Evolutionary conservation across 305 asterid genomes (phyloP), one percentile per base, ranked within the genome.

Genomic region (Plantago rigida): DNA sequence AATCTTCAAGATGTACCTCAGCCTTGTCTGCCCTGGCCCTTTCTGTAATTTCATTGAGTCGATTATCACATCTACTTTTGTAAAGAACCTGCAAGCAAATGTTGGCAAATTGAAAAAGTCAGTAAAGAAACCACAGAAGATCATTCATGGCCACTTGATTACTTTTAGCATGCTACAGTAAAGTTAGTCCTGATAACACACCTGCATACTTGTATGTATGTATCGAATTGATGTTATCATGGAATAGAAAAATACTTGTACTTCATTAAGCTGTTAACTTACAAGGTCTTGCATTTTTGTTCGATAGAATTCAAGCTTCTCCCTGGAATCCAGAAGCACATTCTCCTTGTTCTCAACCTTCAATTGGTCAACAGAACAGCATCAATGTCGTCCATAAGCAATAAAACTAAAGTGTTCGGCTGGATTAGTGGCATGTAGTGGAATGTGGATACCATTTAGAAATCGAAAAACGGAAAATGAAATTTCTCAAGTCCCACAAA

Each of bases 11-110:
- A 15, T 54, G 62, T 77, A 89, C 99, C 97, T 93, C 99, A 7
- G 69, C 75, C 76, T 87, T 93, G 82, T 89, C 97, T 64, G 99
- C 95, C 72, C 81, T 70, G 69, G 95, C 99, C 76, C 97, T 87
- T 78, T 93, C 97, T 8, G 92, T 87, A 65, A 93, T 93, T 79
- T 89, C 99, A 80, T 93, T 93, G 69, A 93, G 96, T 59, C 94
- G 84, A 71, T 89, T 93, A 73, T 93, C 99, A 42, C 99, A 93
- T 77, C 95, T 83, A 81, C 97, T 93, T 84, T 85, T 93, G 79
- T 93, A 85, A 75, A 89, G 70, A 69, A 93, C 97, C 99, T 93
- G 80, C 12, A 51, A 58, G 46, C 34, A 4, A 66, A 42, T 65
- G 69, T 66, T 34, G 63, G 56, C 71, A 62, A 52, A 72, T 59